These are phyloP conservation scores for Lipomyces sp. DNA, from an alignment of 805 yeast genomes.

Conservation along the genomic window DNA sequence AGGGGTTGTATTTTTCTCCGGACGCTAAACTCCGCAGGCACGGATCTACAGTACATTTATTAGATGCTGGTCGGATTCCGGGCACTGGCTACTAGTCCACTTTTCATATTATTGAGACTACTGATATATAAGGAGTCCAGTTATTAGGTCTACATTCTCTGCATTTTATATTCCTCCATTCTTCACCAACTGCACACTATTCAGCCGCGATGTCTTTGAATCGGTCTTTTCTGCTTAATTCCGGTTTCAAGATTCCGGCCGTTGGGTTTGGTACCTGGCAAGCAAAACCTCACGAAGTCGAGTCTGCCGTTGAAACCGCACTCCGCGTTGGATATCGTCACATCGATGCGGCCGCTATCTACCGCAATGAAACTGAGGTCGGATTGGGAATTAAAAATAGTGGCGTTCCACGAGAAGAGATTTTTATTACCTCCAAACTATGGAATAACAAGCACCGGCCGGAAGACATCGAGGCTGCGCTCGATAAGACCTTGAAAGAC, in stretches of 20 bases:
- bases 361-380: conserved; percentile 68
- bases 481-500: conserved; percentile 63
- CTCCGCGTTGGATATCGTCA: conserved; percentile 69
- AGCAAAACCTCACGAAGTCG: conserved; percentile 55
- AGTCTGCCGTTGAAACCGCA: conserved; percentile 62
- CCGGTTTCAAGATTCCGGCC: conserved; percentile 66
- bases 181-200: not conserved
- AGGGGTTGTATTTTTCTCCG: not conserved
- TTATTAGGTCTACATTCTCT: not conserved
- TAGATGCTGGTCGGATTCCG: too few relatives aligned
- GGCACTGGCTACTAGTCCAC: too few relatives aligned
- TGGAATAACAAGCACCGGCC: conserved; percentile 46
- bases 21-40: too few relatives aligned
- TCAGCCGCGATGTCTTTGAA: not conserved
- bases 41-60: too few relatives aligned
- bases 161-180: not conserved
- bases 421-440: conserved; percentile 52
- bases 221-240: conserved; percentile 52
- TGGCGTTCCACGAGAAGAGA: conserved; percentile 57
- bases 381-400: conserved; percentile 57
- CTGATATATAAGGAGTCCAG: not conserved
- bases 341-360: conserved; percentile 75
- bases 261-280: conserved; percentile 72
- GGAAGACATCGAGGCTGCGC: conserved; percentile 52
- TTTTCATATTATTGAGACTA: too few relatives aligned